Base-by-base conservation (phyloP, 1,139 yeast species). In the Scheffersomyces titani region DNA sequence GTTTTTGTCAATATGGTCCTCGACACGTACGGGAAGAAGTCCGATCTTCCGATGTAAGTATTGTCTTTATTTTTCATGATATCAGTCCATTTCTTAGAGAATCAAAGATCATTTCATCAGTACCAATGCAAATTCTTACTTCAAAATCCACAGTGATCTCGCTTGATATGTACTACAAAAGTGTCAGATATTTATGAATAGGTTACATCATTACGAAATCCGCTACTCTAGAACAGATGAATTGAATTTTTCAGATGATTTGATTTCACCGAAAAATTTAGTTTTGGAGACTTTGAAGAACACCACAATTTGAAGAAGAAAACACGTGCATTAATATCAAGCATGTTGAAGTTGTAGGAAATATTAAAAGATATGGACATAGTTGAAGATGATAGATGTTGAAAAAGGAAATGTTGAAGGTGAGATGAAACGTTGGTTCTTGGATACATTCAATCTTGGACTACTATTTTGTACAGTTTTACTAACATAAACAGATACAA, bases 11-110 rank as follows among this genome's bases (percentile, higher is more conserved):
- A 54, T 54, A 72, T 72, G 75, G 71, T 65, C 53, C 63, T 70
- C 54, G 75, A 74, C 60, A 67, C 72, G 50, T 73, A 70, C 59
- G 77, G 77, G 51, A 79, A 78, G 70, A 78, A 76, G 67, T 66
- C 75, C 20, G 85, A 80, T 61, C 77, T 83, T 62, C 87, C 86
- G 55, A 71, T 77, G 71, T 78, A 77, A 59, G 75, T 74, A 58
- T 53, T 30, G 9, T 11, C 40, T 30, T 30, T 30, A 7, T 30
- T 30, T 30, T 9, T n/a, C n/a, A n/a, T n/a, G n/a, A n/a, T n/a
- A n/a, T n/a, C n/a, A n/a, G n/a, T n/a, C n/a, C n/a, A n/a, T n/a
- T n/a, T n/a, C n/a, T n/a, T n/a, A n/a, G n/a, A 30, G 13, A 6
- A 3, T 30, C 40, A 11, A 30, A 5, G 9, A 11, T 30, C 11